These are phyloP conservation scores for Penicillium glabrum DNA, from an alignment of 2,329 filamentous ascomycete genomes.

Conservation along the genomic window DNA sequence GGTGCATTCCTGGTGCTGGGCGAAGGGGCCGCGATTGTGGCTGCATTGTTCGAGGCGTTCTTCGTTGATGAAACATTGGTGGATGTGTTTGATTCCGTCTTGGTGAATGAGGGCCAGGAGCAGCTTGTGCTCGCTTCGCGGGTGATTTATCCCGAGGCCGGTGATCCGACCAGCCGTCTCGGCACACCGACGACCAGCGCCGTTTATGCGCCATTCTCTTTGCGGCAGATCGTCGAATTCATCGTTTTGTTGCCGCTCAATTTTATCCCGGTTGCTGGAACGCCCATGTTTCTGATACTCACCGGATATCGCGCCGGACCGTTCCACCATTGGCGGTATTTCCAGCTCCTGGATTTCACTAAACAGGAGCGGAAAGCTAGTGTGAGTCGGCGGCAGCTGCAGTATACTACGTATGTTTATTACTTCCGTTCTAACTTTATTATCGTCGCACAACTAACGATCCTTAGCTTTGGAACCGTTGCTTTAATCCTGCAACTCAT, in stretches of 20 bases:
- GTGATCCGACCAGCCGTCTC: conserved; percentile 73
- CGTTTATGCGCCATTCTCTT: conserved; percentile 82
- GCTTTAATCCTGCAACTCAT: conserved; percentile 84
- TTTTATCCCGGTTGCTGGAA: conserved; percentile 79
- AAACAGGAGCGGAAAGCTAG: conserved; percentile 73
- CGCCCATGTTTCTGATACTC: conserved; percentile 80
- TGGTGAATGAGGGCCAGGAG: conserved; percentile 71
- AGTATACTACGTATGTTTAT: conserved; percentile 72
- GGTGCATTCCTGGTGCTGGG: conserved; percentile 79
- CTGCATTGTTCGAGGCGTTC: conserved; percentile 73
- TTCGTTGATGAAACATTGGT: conserved; percentile 78
- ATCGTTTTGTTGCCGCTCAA: conserved; percentile 78
- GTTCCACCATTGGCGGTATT: conserved; percentile 88
- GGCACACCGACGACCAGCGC: conserved; percentile 77
- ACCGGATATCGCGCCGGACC: conserved; percentile 87
- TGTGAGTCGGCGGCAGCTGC: conserved; percentile 67
- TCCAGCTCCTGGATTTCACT: conserved; percentile 71
- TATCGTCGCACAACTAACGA: background rate
- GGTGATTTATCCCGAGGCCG: conserved; percentile 65
- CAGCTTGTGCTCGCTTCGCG: conserved; percentile 68
- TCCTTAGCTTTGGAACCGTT: conserved; percentile 72
- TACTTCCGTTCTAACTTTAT: background rate
- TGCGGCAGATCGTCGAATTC: conserved; percentile 87
- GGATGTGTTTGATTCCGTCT: conserved; percentile 80
- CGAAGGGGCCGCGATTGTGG: conserved; percentile 62